These are phyloP conservation scores for Meira miltonrushii DNA, from an alignment of 1,284 basidiomycete species.

Conservation along the genomic window DNA sequence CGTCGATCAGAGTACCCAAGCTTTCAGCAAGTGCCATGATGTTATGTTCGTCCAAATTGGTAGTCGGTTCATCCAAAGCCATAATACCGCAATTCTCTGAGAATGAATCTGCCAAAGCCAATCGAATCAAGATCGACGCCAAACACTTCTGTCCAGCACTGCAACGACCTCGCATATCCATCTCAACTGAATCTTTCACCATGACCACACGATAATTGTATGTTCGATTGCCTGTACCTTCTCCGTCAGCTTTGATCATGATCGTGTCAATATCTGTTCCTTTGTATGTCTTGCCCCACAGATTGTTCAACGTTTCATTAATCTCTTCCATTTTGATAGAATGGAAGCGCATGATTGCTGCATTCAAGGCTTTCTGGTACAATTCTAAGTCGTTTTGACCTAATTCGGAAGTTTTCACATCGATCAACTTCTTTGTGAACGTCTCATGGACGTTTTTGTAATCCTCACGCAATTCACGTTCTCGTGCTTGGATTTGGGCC, in stretches of 20 bases:
- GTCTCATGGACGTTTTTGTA: conserved; percentile 80
- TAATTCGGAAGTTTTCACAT: conserved; percentile 65
- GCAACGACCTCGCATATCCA: conserved; percentile 99
- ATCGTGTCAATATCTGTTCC: conserved; percentile 99
- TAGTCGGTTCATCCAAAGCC: conserved; percentile 95
- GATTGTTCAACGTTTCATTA: conserved; percentile 68
- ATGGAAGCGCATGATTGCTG: conserved; percentile 97
- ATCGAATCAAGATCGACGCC: conserved; percentile 95
- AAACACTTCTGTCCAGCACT: conserved; percentile 98
- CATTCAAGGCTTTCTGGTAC: conserved; percentile 86
- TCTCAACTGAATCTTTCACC: conserved; percentile 96
- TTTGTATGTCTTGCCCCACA: conserved; percentile 99
- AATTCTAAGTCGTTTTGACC: conserved; percentile 67
- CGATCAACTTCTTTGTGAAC: conserved; percentile 84
- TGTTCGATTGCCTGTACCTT: conserved; percentile 64
- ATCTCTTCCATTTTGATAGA: conserved; percentile 99
- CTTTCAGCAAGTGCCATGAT: conserved; percentile 88
- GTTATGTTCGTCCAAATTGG: conserved; percentile 92
- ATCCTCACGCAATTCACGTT: conserved; percentile 69
- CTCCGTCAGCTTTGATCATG: conserved; percentile 86
- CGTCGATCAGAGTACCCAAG: conserved; percentile 64
- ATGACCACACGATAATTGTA: conserved; percentile 97
- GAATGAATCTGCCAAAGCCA: conserved; percentile 96
- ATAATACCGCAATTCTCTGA: conserved; percentile 96
- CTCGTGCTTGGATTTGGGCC: conserved; percentile 56